Conservation (phyloP, 129 eudicot species). For the Deinandra increscens region DNA sequence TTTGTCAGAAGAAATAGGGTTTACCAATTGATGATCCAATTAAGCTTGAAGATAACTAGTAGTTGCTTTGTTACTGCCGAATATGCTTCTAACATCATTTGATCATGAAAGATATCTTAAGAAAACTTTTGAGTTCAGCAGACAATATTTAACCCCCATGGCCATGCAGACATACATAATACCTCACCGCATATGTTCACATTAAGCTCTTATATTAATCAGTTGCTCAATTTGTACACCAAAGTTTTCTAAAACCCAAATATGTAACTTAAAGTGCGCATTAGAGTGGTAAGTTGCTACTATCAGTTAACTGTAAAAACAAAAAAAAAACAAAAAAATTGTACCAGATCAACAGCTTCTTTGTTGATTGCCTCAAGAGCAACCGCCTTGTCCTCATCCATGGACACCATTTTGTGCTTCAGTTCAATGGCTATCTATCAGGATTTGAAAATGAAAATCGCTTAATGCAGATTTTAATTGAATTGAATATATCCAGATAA, state of each 20-base stretch:
- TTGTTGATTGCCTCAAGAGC: slow-evolving; percentile 60
- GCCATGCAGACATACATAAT: slow-evolving; percentile 3
- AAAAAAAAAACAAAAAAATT: neutral
- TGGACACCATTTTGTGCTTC: slow-evolving; percentile 25
- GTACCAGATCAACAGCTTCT: slow-evolving; percentile 64
- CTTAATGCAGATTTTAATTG: neutral
- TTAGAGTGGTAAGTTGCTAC: slow-evolving; percentile 12
- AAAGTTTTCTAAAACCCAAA: neutral
- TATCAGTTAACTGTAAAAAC: neutral
- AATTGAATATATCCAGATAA: too few relatives aligned
- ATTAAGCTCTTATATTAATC: neutral
- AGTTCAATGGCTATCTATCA: slow-evolving; percentile 21
- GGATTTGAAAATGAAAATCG: neutral
- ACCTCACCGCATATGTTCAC: neutral
- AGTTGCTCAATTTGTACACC: neutral
- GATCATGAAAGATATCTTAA: slow-evolving; percentile 6
- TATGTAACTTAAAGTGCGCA: slow-evolving; percentile 3
- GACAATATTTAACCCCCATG: neutral
- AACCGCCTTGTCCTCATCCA: slow-evolving; percentile 47
- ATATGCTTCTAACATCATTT: slow-evolving; percentile 12
- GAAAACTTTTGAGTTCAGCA: slow-evolving; percentile 9
- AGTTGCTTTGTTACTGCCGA: slow-evolving; percentile 4
- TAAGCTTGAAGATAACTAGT: neutral
- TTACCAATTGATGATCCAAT: neutral
- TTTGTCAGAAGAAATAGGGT: slow-evolving; percentile 12